These are phyloP conservation scores for Calocera cornea DNA, from an alignment of 768 basidiomycete genomes.

Conservation along the genomic window DNA sequence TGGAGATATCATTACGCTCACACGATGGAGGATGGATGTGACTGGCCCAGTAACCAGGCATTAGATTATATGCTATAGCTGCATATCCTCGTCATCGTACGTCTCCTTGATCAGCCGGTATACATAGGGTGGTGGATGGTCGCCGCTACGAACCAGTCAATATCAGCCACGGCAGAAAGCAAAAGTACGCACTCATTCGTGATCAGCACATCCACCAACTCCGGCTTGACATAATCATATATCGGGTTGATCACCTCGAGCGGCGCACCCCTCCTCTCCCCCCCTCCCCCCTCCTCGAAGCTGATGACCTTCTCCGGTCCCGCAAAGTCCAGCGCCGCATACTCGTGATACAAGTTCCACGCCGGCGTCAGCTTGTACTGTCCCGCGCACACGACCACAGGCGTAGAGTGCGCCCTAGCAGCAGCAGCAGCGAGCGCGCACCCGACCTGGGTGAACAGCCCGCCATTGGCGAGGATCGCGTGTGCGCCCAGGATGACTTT, in stretches of 20 bases:
- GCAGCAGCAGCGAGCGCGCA: constrained; percentile 75
- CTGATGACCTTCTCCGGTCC: constrained; percentile 41
- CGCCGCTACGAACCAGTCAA: constrained; percentile 45
- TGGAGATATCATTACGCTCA: background rate
- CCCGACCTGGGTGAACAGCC: constrained; percentile 81
- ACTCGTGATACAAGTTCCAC: constrained; percentile 80
- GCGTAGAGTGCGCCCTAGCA: constrained; percentile 78
- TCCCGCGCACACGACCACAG: constrained; percentile 85
- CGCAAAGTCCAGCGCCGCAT: constrained; percentile 70
- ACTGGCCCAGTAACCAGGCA: no score
- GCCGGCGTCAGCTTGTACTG: constrained; percentile 92
- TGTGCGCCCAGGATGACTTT: constrained; percentile 93
- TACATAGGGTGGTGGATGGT: constrained; percentile 90
- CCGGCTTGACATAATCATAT: constrained; percentile 89
- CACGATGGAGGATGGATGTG: no score
- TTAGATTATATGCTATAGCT: constrained; percentile 34
- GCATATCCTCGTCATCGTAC: constrained; percentile 89
- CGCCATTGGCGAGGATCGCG: constrained; percentile 92
- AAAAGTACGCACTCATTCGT: constrained; percentile 75
- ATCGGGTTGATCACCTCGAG: constrained; percentile 89
- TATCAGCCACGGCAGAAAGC: background rate
- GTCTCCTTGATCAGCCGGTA: constrained; percentile 90
- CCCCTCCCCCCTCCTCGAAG: constrained; percentile 50
- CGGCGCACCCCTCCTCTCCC: constrained; percentile 19
- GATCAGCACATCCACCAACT: constrained; percentile 84